Conservation (phyloP, 257 asterid species). For the Scutellaria galericulata region DNA sequence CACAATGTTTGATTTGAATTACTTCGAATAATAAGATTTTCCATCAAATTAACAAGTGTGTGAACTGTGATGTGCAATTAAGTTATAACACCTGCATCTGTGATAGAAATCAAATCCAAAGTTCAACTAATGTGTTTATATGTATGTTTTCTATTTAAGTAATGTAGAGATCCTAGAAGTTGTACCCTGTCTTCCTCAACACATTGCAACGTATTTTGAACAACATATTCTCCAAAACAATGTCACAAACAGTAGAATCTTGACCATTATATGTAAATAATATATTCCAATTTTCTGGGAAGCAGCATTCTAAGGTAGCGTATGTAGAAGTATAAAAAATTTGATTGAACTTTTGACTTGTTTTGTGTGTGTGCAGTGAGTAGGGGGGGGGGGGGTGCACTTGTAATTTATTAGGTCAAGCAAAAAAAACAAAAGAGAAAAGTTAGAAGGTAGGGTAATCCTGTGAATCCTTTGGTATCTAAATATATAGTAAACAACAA, state of each 20-base stretch:
- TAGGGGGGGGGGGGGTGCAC: not conserved
- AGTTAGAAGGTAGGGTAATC: not conserved
- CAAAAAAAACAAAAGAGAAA: not conserved
- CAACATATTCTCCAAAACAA: slow-evolving; percentile 23
- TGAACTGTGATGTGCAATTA: not conserved
- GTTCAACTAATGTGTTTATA: not conserved
- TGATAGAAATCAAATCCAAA: too few relatives aligned
- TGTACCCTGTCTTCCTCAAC: not conserved
- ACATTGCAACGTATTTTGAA: not conserved
- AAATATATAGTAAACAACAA: not conserved
- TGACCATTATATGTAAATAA: slow-evolving; percentile 10
- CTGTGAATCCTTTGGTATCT: not conserved
- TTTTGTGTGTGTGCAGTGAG: too few relatives aligned
- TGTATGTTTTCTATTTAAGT: slow-evolving; percentile 12
- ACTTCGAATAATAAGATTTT: slow-evolving; percentile 13
- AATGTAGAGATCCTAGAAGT: slow-evolving; percentile 4
- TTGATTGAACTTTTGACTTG: not conserved
- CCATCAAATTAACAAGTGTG: slow-evolving; percentile 24
- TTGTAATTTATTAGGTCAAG: not conserved
- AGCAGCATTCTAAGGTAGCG: slow-evolving; percentile 2
- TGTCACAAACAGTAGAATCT: not conserved
- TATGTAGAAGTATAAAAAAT: not conserved
- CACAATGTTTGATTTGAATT: slow-evolving; percentile 10
- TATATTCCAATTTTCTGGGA: slow-evolving; percentile 9
- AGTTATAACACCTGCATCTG: slow-evolving; percentile 17